Evolutionary conservation across 768 basidiomycete genomes (phyloP).

Genomic region (Phallus indusiatus): DNA sequence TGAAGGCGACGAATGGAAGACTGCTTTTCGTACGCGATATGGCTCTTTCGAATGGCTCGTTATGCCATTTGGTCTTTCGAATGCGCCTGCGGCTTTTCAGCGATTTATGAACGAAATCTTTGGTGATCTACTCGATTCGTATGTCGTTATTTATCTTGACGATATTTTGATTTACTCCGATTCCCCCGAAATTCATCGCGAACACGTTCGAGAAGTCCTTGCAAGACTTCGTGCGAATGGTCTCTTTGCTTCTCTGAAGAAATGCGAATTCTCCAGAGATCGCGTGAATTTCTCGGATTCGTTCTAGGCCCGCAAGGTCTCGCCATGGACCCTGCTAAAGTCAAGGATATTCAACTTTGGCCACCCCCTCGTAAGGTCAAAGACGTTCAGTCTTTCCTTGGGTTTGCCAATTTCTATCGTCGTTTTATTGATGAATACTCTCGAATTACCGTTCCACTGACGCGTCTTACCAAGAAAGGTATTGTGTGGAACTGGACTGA

Average conservation of each 20-base stretch:
- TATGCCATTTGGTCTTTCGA: constrained; percentile 30
- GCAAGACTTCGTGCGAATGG: constrained; percentile 22
- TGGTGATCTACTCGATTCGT: constrained; percentile 26
- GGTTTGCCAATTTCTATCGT: constrained; percentile 26
- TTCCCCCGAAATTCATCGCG: background rate
- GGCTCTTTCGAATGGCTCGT: constrained; percentile 33
- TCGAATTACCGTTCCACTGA: constrained; percentile 23
- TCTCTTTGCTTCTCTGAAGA: constrained; percentile 25
- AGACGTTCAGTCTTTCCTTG: constrained; percentile 35
- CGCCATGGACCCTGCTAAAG: constrained; percentile 13
- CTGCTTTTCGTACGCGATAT: constrained; percentile 29
- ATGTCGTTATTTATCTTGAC: constrained; percentile 34
- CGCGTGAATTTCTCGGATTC: constrained; percentile 29
- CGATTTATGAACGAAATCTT: constrained; percentile 22
- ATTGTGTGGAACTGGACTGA: constrained; percentile 20
- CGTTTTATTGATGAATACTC: constrained; percentile 26
- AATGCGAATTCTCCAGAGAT: constrained; percentile 29
- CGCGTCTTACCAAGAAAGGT: constrained; percentile 19
- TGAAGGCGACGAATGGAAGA: constrained; percentile 34
- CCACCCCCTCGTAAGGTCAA: constrained; percentile 17
- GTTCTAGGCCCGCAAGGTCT: constrained; percentile 5
- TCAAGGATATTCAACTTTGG: constrained; percentile 20
- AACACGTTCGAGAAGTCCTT: constrained; percentile 24
- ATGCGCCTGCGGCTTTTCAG: constrained; percentile 35
- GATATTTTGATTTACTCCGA: constrained; percentile 36